Evolutionary conservation across 148 eudicot genomes (phyloP).

Genomic region (Rhododendron henanense): DNA sequence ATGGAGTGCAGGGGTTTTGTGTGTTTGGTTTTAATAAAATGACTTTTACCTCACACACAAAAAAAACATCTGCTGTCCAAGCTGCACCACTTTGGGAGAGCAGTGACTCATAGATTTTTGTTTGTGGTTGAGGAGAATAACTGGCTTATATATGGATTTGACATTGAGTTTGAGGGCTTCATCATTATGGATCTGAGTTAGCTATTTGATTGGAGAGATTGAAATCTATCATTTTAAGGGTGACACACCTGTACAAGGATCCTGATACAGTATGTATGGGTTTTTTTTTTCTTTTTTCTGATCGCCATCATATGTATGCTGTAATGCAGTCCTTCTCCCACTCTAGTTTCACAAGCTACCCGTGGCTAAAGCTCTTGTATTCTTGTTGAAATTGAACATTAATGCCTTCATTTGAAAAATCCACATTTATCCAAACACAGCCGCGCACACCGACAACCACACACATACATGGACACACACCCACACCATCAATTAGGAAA

Average conservation of each 20-base stretch:
- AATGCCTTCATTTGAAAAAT: too few relatives aligned
- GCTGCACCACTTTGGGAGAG: neutral
- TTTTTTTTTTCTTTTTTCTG: too few relatives aligned
- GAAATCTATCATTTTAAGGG: neutral
- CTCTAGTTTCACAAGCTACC: too few relatives aligned
- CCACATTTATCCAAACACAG: too few relatives aligned
- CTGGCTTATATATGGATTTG: neutral
- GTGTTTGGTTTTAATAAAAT: neutral
- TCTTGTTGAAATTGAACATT: too few relatives aligned
- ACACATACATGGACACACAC: too few relatives aligned
- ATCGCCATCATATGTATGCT: too few relatives aligned
- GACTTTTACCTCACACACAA: too few relatives aligned
- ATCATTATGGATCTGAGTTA: neutral
- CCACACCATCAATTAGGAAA: too few relatives aligned
- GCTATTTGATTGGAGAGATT: neutral
- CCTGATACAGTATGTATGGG: neutral
- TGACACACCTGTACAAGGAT: neutral
- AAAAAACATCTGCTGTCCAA: neutral
- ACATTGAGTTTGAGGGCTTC: neutral
- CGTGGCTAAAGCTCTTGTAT: too few relatives aligned
- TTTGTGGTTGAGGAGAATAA: neutral
- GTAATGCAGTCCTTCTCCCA: too few relatives aligned
- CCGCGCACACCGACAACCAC: too few relatives aligned
- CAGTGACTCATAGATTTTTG: neutral
- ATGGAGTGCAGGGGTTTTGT: neutral